Evolutionary conservation across 2,329 filamentous ascomycete genomes (phyloP).

Genomic region (Diaporthe humulicola): DNA sequence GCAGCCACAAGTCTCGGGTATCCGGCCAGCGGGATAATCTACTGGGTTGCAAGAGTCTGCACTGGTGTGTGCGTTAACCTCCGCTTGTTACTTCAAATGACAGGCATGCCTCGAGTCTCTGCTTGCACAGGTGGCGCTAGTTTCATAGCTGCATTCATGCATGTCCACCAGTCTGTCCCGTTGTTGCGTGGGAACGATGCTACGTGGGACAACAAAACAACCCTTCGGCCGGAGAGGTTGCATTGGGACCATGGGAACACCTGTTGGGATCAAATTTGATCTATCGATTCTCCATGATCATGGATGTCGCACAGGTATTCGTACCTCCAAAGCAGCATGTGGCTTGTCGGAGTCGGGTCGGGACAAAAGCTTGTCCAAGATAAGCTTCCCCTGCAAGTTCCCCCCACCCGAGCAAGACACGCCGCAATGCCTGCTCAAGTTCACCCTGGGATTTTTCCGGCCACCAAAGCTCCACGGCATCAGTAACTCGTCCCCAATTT

Average conservation of each 20-base stretch:
- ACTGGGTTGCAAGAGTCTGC: not conserved
- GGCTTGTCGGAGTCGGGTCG: not conserved
- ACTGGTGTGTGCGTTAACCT: not conserved
- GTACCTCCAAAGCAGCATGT: not conserved
- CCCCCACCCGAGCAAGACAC: not conserved
- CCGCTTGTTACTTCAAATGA: not conserved
- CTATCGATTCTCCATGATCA: not conserved
- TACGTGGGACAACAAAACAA: not conserved
- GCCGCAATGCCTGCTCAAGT: not conserved
- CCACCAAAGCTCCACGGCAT: not conserved
- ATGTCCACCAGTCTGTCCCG: not conserved
- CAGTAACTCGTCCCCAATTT: not conserved
- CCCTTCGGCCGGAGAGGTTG: not conserved
- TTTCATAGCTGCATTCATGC: not conserved
- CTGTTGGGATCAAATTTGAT: not conserved
- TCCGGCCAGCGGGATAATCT: not conserved
- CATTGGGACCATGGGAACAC: not conserved
- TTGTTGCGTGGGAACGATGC: not conserved
- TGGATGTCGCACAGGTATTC: not conserved
- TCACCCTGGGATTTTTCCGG: not conserved
- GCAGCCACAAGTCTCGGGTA: not conserved
- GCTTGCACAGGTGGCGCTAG: not conserved
- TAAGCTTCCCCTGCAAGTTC: constrained; percentile 16
- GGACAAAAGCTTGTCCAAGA: constrained; percentile 18
- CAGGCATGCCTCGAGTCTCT: not conserved